phyloP scores from a whole-genome alignment of 2,329 filamentous ascomycete species.

The Trichophyton mentagrophytes region DNA sequence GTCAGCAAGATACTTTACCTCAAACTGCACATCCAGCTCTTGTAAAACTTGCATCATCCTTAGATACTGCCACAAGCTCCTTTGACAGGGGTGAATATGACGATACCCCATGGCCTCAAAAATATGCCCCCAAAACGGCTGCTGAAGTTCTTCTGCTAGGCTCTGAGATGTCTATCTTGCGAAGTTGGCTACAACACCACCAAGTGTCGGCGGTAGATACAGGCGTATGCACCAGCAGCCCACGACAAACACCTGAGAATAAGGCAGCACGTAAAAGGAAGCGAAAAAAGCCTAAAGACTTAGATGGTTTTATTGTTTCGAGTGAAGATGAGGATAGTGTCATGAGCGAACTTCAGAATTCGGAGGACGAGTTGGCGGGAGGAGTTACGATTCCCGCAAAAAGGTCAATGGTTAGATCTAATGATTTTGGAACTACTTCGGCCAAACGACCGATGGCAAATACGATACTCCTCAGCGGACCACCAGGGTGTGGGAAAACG shows the following conservation, averaged over 20 bases:
- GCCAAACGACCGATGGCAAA: conserved; percentile 46
- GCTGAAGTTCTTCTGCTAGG: conserved; percentile 63
- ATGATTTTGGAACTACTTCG: conserved; percentile 24
- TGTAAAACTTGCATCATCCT: conserved; percentile 43
- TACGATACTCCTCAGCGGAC: conserved; percentile 76
- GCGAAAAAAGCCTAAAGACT: conserved; percentile 54
- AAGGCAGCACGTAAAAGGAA: conserved; percentile 35
- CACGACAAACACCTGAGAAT: conserved; percentile 19
- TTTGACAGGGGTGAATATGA: conserved; percentile 74
- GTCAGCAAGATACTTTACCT: neutral
- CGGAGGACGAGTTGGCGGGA: conserved; percentile 32
- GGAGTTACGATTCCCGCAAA: conserved; percentile 25
- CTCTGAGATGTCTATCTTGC: conserved; percentile 56
- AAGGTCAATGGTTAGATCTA: conserved; percentile 32
- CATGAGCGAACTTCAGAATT: conserved; percentile 54
- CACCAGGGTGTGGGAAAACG: conserved; percentile 83
- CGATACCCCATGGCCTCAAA: conserved; percentile 59
- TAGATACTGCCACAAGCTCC: conserved; percentile 54
- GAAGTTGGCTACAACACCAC: conserved; percentile 67
- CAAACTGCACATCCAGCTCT: conserved; percentile 45
- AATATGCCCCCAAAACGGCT: conserved; percentile 63
- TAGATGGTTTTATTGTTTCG: conserved; percentile 68
- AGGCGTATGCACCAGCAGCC: conserved; percentile 19
- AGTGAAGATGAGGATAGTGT: conserved; percentile 62
- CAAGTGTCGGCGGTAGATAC: conserved; percentile 65